A percentile compares a stretch with the other conserved stretches of the same genome.
Conservation (phyloP, 2,329 filamentous ascomycete genomes). For the Claviceps monticola region DNA sequence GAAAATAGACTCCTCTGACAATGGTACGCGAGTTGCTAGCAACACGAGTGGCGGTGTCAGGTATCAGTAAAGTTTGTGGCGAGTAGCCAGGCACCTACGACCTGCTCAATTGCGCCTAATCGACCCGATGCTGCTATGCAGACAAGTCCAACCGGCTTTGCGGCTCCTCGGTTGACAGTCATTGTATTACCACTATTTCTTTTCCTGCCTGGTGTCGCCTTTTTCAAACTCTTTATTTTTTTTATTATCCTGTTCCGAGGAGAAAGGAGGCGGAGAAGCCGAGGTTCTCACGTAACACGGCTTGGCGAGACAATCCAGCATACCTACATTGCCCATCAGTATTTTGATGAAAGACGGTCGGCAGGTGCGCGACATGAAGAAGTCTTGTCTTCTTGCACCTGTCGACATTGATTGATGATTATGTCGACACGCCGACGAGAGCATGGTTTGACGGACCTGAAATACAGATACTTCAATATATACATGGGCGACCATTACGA, state of each 20-base stretch:
- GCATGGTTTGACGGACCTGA: slow-evolving; percentile 23
- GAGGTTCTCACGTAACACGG: background rate
- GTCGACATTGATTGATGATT: slow-evolving; percentile 25
- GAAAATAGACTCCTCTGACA: slow-evolving; percentile 28
- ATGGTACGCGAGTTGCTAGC: slow-evolving; percentile 24
- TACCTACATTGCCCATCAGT: slow-evolving; percentile 3
- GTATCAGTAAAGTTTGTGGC: slow-evolving; percentile 19
- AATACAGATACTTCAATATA: slow-evolving; percentile 26
- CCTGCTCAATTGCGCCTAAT: background rate
- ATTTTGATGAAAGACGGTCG: slow-evolving; percentile 7
- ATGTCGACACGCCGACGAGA: slow-evolving; percentile 22
- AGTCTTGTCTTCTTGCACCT: background rate
- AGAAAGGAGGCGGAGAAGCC: background rate
- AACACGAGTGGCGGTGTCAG: slow-evolving; percentile 21
- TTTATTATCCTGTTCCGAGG: background rate
- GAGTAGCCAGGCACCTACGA: background rate
- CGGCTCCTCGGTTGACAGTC: background rate
- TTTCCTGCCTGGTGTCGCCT: background rate
- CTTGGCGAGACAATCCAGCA: background rate
- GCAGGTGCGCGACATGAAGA: background rate
- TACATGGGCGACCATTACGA: slow-evolving; percentile 27
- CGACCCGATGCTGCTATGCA: background rate
- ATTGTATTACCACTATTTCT: slow-evolving; percentile 5
- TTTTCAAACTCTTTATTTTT: background rate
- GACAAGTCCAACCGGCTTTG: background rate